Percentiles rank a stretch among this genome's conserved stretches.
Conservation (phyloP, 768 basidiomycete genomes). For the Lenzites betulinus region DNA sequence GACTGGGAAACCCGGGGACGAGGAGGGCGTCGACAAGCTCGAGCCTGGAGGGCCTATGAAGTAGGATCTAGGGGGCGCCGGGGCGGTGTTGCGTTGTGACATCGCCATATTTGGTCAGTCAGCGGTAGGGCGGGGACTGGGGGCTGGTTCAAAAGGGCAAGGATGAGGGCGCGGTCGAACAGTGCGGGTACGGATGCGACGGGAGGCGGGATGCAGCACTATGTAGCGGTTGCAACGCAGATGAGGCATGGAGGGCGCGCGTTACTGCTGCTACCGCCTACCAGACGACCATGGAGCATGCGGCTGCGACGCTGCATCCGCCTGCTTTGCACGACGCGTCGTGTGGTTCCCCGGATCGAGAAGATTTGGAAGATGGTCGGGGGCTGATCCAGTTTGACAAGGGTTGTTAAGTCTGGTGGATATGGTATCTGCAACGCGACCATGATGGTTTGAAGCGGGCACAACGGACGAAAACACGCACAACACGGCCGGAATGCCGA, state of each 20-base stretch:
- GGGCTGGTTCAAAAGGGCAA: too few species aligned
- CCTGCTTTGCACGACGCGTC: conserved; percentile 4
- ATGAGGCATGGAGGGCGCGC: conserved; percentile 13
- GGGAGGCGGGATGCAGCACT: neutral
- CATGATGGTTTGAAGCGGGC: too few species aligned
- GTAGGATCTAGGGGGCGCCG: too few species aligned
- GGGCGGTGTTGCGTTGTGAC: neutral
- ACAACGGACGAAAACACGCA: too few species aligned
- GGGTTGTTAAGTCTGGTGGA: too few species aligned
- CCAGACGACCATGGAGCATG: conserved; percentile 6
- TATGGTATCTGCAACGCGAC: too few species aligned
- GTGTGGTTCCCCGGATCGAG: neutral
- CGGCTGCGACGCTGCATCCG: conserved; percentile 6
- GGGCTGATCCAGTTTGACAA: too few species aligned
- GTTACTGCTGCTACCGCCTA: neutral
- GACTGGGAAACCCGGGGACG: too few species aligned
- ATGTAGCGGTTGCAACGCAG: conserved; percentile 16
- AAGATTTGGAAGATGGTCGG: neutral
- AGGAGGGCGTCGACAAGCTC: too few species aligned
- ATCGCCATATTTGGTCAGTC: neutral
- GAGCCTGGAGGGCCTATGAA: too few species aligned
- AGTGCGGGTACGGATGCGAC: neutral
- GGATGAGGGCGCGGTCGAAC: neutral
- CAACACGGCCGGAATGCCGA: too few species aligned
- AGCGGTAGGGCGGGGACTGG: too few species aligned